Conservation (phyloP, 345 rosid genomes). For the Physaria fendleri region DNA sequence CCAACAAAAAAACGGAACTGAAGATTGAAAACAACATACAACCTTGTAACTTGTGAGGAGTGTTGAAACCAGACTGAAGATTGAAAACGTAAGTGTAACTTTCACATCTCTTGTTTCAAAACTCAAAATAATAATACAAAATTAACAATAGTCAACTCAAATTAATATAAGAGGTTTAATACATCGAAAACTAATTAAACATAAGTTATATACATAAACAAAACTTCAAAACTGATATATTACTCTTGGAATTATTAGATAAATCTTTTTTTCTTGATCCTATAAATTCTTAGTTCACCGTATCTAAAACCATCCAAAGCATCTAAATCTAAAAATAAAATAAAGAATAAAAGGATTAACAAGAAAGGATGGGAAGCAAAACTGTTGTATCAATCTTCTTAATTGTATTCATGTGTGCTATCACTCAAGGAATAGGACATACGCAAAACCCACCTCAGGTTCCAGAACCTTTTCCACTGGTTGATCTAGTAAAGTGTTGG, state of each 20-base stretch:
- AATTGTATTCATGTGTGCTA: background rate
- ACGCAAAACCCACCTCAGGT: no score
- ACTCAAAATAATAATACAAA: background rate
- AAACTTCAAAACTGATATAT: background rate
- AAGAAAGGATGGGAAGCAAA: no score
- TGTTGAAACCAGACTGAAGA: no score
- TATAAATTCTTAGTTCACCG: background rate
- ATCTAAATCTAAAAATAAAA: background rate
- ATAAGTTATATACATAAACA: no score
- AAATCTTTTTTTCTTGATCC: background rate
- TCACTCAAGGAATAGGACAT: background rate
- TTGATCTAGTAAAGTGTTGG: slow-evolving; percentile 21
- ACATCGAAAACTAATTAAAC: no score
- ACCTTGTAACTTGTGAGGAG: no score
- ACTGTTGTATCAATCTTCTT: no score
- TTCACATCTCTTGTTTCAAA: background rate
- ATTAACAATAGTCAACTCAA: background rate
- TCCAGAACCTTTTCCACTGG: background rate
- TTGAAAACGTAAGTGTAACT: no score
- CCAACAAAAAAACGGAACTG: no score
- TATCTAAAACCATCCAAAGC: slow-evolving; percentile 4
- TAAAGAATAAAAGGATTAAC: background rate
- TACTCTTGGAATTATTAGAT: background rate
- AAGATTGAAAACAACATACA: no score
- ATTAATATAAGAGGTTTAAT: background rate